phyloP scores from a whole-genome alignment of 306 rosid species.

The Glycine soja region DNA sequence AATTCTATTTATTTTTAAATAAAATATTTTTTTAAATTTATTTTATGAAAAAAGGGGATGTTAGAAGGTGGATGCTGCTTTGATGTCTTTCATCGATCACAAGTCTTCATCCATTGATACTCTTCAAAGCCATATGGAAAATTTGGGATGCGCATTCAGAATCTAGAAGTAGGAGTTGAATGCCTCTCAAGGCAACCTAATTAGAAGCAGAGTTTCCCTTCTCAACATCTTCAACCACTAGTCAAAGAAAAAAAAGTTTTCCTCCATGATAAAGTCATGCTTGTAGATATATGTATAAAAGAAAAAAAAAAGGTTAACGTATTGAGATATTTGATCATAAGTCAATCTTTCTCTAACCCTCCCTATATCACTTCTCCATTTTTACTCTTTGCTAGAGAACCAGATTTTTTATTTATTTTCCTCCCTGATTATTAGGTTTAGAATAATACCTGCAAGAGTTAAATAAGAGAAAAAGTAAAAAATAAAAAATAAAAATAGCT shows the following conservation, averaged over 20 bases:
- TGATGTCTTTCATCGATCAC: constrained; percentile 35
- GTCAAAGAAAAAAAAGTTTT: neutral
- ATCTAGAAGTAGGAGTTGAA: constrained; percentile 44
- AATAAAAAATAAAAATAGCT: neutral
- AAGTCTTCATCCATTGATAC: constrained; percentile 23
- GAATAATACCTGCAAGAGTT: neutral
- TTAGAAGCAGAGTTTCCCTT: constrained; percentile 46
- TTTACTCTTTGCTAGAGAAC: neutral
- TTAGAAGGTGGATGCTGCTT: constrained; percentile 32
- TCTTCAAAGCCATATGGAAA: constrained; percentile 24
- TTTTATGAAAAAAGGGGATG: too few species aligned
- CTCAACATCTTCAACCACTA: constrained; percentile 53
- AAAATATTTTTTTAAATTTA: too few species aligned
- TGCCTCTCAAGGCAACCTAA: constrained; percentile 40
- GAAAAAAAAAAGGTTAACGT: neutral
- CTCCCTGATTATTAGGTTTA: neutral
- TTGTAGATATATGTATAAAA: constrained; percentile 42
- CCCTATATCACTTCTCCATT: neutral
- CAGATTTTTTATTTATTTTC: neutral
- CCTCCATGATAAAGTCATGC: constrained; percentile 6
- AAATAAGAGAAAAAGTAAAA: neutral
- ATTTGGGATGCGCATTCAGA: constrained; percentile 44
- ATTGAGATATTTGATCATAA: neutral
- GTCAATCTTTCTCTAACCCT: neutral
- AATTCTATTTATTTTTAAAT: too few species aligned